phyloP scores from a whole-genome alignment of 768 basidiomycete species.

The Rubroboletus satanas region DNA sequence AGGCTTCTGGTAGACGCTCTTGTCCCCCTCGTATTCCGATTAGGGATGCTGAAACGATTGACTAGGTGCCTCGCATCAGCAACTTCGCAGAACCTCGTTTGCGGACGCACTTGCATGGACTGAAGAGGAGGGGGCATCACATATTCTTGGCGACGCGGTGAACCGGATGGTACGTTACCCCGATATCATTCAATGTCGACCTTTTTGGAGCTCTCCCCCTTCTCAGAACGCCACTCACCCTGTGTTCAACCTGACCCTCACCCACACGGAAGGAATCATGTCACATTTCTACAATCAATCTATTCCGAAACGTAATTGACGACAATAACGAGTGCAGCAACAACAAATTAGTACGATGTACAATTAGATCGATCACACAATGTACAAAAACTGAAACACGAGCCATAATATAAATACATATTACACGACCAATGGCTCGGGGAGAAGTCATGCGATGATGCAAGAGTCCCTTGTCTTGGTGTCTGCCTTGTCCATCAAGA shows the following conservation, averaged over 20 bases:
- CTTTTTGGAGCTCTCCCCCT: neutral
- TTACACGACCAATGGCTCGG: neutral
- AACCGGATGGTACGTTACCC: slow-evolving; percentile 56
- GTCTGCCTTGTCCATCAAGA: slow-evolving; percentile 38
- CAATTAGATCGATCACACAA: neutral
- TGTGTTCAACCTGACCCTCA: slow-evolving; percentile 68
- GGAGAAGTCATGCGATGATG: slow-evolving; percentile 22
- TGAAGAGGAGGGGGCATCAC: slow-evolving; percentile 58
- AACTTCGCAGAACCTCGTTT: slow-evolving; percentile 47
- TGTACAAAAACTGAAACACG: neutral
- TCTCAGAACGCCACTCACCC: slow-evolving; percentile 78
- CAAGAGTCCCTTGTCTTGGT: slow-evolving; percentile 27
- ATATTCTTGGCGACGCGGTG: slow-evolving; percentile 53
- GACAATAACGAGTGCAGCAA: neutral
- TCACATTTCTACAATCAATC: slow-evolving; percentile 67
- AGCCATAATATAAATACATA: neutral
- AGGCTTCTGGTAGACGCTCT: slow-evolving; percentile 11
- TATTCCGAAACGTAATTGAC: slow-evolving; percentile 35
- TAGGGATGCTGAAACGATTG: slow-evolving; percentile 10
- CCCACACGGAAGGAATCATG: slow-evolving; percentile 65
- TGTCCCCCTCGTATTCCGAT: neutral
- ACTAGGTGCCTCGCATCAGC: slow-evolving; percentile 23
- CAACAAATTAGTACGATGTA: slow-evolving; percentile 1
- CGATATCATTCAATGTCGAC: neutral
- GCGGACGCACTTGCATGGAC: slow-evolving; percentile 57